Conservation (phyloP, 768 basidiomycete genomes). For the Rhodotorula babjevae region DNA sequence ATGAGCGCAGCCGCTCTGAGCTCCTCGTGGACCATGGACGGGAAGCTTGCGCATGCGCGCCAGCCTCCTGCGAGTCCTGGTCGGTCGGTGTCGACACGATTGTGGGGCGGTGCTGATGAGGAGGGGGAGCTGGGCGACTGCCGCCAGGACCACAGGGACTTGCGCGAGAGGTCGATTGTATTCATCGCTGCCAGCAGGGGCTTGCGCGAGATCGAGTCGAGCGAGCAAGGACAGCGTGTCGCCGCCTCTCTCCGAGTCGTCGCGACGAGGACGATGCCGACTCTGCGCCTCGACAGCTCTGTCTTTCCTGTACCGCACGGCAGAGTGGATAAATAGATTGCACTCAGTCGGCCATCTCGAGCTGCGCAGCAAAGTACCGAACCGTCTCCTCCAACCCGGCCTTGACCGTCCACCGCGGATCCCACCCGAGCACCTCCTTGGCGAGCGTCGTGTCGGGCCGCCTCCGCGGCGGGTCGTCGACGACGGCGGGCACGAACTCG, state of each 20-base stretch:
- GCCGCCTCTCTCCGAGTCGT: too few species aligned
- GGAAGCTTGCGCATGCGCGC: slow-evolving; percentile 3
- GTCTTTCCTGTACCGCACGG: too few species aligned
- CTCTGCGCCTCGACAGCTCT: too few species aligned
- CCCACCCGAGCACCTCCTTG: slow-evolving; percentile 76
- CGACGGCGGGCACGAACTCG: slow-evolving; percentile 73
- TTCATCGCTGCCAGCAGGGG: neutral
- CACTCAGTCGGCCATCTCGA: neutral
- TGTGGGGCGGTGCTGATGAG: neutral
- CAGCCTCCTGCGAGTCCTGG: neutral
- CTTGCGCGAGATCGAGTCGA: too few species aligned
- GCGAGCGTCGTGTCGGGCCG: slow-evolving; percentile 89
- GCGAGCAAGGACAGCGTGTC: neutral
- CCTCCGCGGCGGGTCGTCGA: slow-evolving; percentile 90
- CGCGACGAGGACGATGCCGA: too few species aligned
- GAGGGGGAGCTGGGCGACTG: neutral
- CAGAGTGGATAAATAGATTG: too few species aligned
- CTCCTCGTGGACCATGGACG: slow-evolving; percentile 25
- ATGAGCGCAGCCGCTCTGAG: neutral
- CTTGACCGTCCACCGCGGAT: slow-evolving; percentile 84
- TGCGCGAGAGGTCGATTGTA: neutral
- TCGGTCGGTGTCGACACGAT: neutral
- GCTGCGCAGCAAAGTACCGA: slow-evolving; percentile 71
- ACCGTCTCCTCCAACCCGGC: slow-evolving; percentile 96
- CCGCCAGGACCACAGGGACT: slow-evolving; percentile 8